A percentile compares a stretch with the other conserved stretches of the same genome.
phyloP scores from a whole-genome alignment of 176 grass and related monocot genomes.

The Oryza rufipogon region DNA sequence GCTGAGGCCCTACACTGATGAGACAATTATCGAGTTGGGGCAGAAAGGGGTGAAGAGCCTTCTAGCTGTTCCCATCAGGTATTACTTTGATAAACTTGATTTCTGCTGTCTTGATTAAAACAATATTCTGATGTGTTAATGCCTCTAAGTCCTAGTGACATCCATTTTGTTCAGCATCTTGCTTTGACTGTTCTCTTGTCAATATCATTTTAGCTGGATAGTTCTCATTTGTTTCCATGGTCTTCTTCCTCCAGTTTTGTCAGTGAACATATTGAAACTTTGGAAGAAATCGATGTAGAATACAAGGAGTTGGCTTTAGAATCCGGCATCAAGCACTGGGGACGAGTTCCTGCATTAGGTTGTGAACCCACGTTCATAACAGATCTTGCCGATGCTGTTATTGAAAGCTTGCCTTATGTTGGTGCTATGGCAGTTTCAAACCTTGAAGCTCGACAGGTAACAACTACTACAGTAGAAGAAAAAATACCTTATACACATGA shows the following conservation, averaged over 20 bases:
- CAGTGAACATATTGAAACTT: conserved; percentile 99
- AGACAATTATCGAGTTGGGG: conserved; percentile 96
- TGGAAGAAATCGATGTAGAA: conserved; percentile 99
- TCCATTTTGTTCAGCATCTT: conserved; percentile 4
- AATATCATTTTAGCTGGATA: background rate
- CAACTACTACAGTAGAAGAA: conserved; percentile 27
- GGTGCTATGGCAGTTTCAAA: conserved; percentile 98
- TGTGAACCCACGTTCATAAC: conserved; percentile 88
- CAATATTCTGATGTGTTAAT: background rate
- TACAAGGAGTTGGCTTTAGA: conserved; percentile 93
- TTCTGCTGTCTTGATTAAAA: conserved; percentile 22
- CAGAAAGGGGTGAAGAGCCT: conserved; percentile 81
- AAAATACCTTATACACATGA: conserved; percentile 2
- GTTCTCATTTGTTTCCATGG: conserved; percentile 20
- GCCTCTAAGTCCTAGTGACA: background rate
- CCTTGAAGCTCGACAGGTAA: conserved; percentile 99
- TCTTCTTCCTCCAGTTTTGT: conserved; percentile 78
- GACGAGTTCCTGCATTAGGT: conserved; percentile 88
- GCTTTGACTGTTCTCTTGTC: background rate
- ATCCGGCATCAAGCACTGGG: conserved; percentile 94
- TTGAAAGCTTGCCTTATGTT: conserved; percentile 97
- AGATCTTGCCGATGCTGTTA: conserved; percentile 90
- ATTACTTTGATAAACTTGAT: conserved; percentile 34
- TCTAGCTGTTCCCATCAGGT: conserved; percentile 96
- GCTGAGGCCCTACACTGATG: conserved; percentile 96